A percentile compares a stretch with the other conserved stretches of the same genome.
These are phyloP conservation scores for Eutrema yunnanense DNA, from an alignment of 345 rosid genomes.

Conservation along the genomic window DNA sequence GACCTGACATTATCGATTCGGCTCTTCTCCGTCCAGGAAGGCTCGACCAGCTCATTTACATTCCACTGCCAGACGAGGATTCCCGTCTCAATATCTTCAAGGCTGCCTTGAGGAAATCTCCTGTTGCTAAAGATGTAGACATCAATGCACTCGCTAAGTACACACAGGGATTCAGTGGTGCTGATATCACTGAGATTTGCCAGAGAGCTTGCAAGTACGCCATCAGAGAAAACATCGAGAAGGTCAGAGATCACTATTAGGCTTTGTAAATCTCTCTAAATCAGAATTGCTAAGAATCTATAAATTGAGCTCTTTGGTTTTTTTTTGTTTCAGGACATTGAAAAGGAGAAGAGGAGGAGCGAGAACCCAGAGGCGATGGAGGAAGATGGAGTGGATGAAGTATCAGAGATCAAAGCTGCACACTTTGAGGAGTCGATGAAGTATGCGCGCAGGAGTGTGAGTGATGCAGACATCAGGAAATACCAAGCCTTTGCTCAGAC, in stretches of 20 bases:
- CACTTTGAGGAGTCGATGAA: conserved; percentile 98
- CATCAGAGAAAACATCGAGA: conserved; percentile 93
- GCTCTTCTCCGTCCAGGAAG: conserved; percentile 97
- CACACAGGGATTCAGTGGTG: conserved; percentile 95
- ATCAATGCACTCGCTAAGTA: conserved; percentile 88
- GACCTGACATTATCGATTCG: conserved; percentile 94
- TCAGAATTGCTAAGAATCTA: background rate
- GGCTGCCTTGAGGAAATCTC: conserved; percentile 89
- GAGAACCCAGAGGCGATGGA: conserved; percentile 98
- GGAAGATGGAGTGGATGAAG: conserved; percentile 80
- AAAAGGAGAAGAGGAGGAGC: conserved; percentile 79
- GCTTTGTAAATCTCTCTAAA: background rate
- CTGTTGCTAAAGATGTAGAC: conserved; percentile 86
- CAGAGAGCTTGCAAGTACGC: conserved; percentile 96
- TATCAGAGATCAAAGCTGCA: conserved; percentile 85
- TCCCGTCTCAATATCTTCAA: conserved; percentile 82
- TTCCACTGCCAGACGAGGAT: conserved; percentile 95
- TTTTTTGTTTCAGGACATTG: conserved; percentile 63
- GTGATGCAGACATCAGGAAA: conserved; percentile 93
- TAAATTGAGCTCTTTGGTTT: background rate
- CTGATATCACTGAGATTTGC: conserved; percentile 96
- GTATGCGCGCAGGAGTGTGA: conserved; percentile 90
- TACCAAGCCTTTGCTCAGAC: conserved; percentile 98
- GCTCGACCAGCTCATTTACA: conserved; percentile 94
- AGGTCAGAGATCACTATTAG: conserved; percentile 25